These are phyloP conservation scores for Daphne laureola DNA, from an alignment of 441 rosid species.

Conservation along the genomic window DNA sequence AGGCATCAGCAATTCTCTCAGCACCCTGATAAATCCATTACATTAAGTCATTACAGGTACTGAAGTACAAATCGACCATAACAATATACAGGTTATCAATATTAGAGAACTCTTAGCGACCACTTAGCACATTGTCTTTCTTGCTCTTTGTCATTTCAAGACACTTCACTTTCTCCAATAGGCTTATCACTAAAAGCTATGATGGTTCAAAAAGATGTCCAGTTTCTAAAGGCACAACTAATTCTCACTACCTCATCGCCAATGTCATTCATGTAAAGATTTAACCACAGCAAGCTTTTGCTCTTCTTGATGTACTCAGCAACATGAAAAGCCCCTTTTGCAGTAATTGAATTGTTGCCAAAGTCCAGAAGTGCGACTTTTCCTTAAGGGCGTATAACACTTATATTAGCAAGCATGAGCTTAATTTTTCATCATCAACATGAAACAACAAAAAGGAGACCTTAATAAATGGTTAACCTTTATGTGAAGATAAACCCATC, in stretches of 20 bases:
- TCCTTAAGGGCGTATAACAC: conserved; percentile 36
- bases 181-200: too few species aligned
- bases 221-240: too few species aligned
- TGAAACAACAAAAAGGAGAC: not conserved
- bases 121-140: too few species aligned
- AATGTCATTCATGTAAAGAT: conserved; percentile 93
- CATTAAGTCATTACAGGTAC: conserved; percentile 7
- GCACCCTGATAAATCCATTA: conserved; percentile 56
- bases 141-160: too few species aligned
- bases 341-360: conserved; percentile 82
- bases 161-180: too few species aligned
- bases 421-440: too few species aligned
- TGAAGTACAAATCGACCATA: conserved; percentile 9
- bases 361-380: conserved; percentile 74
- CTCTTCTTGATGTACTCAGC: conserved; percentile 83
- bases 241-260: conserved; percentile 68
- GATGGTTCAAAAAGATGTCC: too few species aligned
- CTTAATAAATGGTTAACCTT: conserved; percentile 39
- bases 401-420: conserved; percentile 16
- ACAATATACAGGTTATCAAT: too few species aligned
- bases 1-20: conserved; percentile 68
- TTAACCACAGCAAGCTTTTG: conserved; percentile 91
- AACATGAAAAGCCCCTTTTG: conserved; percentile 74
- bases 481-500: conserved; percentile 74
- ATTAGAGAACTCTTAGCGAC: too few species aligned